phyloP scores from a whole-genome alignment of 495 filamentous ascomycete species.

The Mytilinidion resinicola region DNA sequence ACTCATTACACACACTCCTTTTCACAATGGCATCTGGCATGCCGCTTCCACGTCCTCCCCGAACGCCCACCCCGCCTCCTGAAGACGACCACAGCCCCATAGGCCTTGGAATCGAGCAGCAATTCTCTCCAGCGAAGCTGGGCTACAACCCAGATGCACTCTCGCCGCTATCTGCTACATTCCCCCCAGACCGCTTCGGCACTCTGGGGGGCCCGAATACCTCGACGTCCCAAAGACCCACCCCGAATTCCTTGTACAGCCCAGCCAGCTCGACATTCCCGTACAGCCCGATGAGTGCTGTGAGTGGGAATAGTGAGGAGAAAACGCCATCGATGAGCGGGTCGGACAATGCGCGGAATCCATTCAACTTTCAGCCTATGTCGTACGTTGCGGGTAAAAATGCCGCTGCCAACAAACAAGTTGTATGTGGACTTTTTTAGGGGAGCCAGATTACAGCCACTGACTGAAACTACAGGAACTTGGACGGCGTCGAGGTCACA shows the following conservation, averaged over 20 bases:
- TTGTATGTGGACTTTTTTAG: constrained; percentile 47
- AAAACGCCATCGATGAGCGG: constrained; percentile 40
- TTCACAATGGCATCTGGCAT: constrained; percentile 51
- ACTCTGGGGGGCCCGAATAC: constrained; percentile 18
- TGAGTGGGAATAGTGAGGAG: constrained; percentile 23
- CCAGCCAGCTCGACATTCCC: constrained; percentile 21
- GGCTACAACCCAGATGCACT: constrained; percentile 55
- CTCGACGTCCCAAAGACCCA: constrained; percentile 21
- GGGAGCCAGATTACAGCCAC: background rate
- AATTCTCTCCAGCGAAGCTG: constrained; percentile 36
- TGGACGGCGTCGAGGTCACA: constrained; percentile 89
- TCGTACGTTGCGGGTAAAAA: constrained; percentile 58
- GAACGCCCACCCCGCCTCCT: constrained; percentile 62
- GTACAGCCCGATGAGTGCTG: constrained; percentile 18
- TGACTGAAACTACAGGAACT: constrained; percentile 44
- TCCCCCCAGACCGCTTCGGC: constrained; percentile 38
- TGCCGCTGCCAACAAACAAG: constrained; percentile 59
- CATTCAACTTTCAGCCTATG: constrained; percentile 87
- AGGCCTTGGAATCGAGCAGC: constrained; percentile 36
- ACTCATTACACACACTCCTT: constrained; percentile 11
- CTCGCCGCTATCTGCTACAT: constrained; percentile 53
- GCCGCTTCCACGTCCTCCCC: constrained; percentile 58
- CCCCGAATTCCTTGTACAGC: constrained; percentile 19
- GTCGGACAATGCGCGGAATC: constrained; percentile 43
- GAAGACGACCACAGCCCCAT: constrained; percentile 42